Evolutionary conservation across 2,329 filamentous ascomycete species (phyloP).

Genomic region (Herpotrichia juniperi): DNA sequence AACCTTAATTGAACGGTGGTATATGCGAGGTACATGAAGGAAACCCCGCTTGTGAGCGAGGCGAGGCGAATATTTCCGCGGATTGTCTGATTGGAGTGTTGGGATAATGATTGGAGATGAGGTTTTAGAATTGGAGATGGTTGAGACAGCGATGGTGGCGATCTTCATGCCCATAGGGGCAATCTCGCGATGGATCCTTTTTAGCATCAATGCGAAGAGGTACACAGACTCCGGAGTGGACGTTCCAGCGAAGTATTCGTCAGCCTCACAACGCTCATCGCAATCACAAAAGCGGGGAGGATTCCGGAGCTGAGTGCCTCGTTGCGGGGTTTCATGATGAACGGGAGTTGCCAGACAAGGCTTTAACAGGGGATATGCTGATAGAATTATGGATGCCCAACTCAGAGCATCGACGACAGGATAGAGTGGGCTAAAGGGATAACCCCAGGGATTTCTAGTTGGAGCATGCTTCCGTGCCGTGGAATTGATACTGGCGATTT

Average conservation of each 20-base stretch:
- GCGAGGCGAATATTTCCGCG: not conserved
- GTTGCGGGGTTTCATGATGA: not conserved
- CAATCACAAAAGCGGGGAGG: not conserved
- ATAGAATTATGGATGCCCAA: not conserved
- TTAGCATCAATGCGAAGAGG: not conserved
- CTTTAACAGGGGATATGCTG: not conserved
- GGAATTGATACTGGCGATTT: not conserved
- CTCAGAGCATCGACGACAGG: not conserved
- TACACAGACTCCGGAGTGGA: not conserved
- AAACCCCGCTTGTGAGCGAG: conserved; percentile 4
- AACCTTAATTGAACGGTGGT: conserved; percentile 17
- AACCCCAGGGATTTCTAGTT: not conserved
- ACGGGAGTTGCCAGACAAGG: not conserved
- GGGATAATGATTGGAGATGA: not conserved
- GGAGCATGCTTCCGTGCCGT: not conserved
- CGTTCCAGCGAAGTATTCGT: not conserved
- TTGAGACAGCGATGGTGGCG: not conserved
- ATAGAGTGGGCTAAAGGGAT: not conserved
- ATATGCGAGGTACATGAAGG: not conserved
- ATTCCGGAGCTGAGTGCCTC: not conserved
- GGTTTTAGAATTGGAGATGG: not conserved
- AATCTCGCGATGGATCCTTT: not conserved
- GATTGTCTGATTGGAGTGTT: not conserved
- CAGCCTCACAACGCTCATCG: not conserved
- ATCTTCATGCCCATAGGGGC: not conserved